Conservation (phyloP, 2,329 filamentous ascomycete genomes). For the Allantophomopsis lycopodina region DNA sequence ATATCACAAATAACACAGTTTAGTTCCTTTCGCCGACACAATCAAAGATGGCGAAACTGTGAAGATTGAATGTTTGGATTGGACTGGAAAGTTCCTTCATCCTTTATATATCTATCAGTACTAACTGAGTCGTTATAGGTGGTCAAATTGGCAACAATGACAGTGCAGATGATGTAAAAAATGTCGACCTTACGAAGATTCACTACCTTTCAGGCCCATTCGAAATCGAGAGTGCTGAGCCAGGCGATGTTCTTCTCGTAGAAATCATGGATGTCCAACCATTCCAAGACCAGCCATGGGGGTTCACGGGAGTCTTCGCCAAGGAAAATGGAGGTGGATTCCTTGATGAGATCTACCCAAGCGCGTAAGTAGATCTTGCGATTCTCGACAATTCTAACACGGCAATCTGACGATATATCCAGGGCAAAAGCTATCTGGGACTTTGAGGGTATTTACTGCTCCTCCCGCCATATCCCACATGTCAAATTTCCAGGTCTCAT, state of each 20-base stretch:
- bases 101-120: not conserved
- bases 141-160: conserved; percentile 75
- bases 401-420: conserved; percentile 27
- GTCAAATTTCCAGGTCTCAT: conserved; percentile 84
- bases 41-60: conserved; percentile 79
- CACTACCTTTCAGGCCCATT: conserved; percentile 89
- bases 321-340: conserved; percentile 79
- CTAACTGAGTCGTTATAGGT: not conserved
- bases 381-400: conserved; percentile 26
- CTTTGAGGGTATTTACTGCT: conserved; percentile 68
- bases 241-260: conserved; percentile 72
- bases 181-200: conserved; percentile 71
- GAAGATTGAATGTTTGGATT: conserved; percentile 67
- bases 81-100: conserved; percentile 67
- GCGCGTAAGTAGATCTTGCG: conserved; percentile 40
- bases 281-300: conserved; percentile 75
- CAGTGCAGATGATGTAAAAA: conserved; percentile 73
- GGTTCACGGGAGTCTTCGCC: conserved; percentile 74
- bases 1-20: not conserved
- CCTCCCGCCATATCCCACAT: conserved; percentile 72
- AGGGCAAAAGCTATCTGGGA: conserved; percentile 62
- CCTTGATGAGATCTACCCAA: conserved; percentile 74
- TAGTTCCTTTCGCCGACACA: conserved; percentile 59
- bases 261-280: conserved; percentile 93
- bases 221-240: conserved; percentile 70